phyloP scores from a whole-genome alignment of 148 eudicot genomes.

The Cornus suecica region DNA sequence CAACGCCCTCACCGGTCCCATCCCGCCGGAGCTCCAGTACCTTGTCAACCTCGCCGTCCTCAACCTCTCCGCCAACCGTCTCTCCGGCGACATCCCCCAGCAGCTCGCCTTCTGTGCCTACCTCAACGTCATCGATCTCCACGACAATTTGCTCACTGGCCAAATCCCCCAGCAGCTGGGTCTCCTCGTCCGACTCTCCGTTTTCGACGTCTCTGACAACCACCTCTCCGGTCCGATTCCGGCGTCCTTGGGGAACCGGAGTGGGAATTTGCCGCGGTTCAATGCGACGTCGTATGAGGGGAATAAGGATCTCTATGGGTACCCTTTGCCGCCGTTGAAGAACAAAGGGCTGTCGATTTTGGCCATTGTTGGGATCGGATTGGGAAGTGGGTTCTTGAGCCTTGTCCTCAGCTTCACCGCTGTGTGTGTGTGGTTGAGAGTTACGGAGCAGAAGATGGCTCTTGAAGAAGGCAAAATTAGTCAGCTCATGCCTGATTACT shows the following conservation, averaged over 20 bases:
- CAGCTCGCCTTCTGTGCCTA: conserved; percentile 50
- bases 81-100: conserved; percentile 43
- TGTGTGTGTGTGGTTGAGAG: conserved; percentile 66
- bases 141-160: conserved; percentile 35
- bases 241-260: conserved; percentile 38
- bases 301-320: conserved; percentile 54
- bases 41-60: conserved; percentile 60
- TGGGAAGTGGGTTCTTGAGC: conserved; percentile 65
- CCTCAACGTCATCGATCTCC: conserved; percentile 60
- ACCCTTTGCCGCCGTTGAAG: conserved; percentile 37
- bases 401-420: conserved; percentile 49
- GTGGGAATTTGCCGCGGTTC: conserved; percentile 32
- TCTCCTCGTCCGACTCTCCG: conserved; percentile 34
- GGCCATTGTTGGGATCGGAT: conserved; percentile 63
- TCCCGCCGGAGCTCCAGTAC: conserved; percentile 39
- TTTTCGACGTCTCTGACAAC: conserved; percentile 47
- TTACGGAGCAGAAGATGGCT: conserved; percentile 40
- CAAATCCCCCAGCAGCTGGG: conserved; percentile 46
- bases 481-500: conserved; percentile 63
- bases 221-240: conserved; percentile 49
- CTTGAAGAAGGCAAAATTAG: conserved; percentile 49
- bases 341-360: conserved; percentile 35
- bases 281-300: conserved; percentile 51
- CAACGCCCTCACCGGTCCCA: conserved; percentile 38
- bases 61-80: conserved; percentile 42